phyloP scores from a whole-genome alignment of 2,329 filamentous ascomycete genomes.

The Fusarium compactum region DNA sequence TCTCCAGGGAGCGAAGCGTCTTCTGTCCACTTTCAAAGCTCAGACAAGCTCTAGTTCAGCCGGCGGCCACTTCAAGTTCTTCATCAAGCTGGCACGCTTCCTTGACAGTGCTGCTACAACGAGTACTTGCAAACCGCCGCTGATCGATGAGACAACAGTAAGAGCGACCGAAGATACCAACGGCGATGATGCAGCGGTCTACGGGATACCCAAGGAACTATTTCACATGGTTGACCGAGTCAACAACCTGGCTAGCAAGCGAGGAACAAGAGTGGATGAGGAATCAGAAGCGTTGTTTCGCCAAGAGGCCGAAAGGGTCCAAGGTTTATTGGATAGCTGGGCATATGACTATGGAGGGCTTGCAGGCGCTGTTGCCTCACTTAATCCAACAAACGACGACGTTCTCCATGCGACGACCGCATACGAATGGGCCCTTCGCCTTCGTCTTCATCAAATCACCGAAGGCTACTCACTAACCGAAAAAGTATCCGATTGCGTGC shows the following conservation, averaged over 20 bases:
- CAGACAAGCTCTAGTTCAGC: not conserved
- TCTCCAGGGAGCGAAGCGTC: not conserved
- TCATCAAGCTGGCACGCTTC: slow-evolving; percentile 3
- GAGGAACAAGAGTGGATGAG: slow-evolving; percentile 13
- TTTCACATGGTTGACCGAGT: slow-evolving; percentile 17
- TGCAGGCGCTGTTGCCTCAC: not conserved
- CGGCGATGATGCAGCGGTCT: not conserved
- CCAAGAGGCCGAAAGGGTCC: not conserved
- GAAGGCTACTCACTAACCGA: slow-evolving; percentile 2
- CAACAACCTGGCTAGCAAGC: slow-evolving; percentile 2
- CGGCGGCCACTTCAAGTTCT: not conserved
- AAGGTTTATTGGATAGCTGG: not conserved
- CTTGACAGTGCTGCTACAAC: slow-evolving; percentile 10
- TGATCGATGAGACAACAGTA: slow-evolving; percentile 4
- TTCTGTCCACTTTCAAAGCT: not conserved
- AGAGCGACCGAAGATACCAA: not conserved
- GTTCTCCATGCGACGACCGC: slow-evolving; percentile 11
- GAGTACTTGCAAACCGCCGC: slow-evolving; percentile 6
- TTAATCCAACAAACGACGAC: not conserved
- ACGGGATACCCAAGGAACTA: slow-evolving; percentile 9
- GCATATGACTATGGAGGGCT: slow-evolving; percentile 14
- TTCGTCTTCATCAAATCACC: slow-evolving; percentile 17
- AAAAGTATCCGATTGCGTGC: slow-evolving; percentile 5
- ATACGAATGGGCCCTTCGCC: slow-evolving; percentile 15
- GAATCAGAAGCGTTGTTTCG: slow-evolving; percentile 3